These are phyloP conservation scores for Verticillium klebahnii DNA, from an alignment of 2,329 filamentous ascomycete species.

Conservation along the genomic window DNA sequence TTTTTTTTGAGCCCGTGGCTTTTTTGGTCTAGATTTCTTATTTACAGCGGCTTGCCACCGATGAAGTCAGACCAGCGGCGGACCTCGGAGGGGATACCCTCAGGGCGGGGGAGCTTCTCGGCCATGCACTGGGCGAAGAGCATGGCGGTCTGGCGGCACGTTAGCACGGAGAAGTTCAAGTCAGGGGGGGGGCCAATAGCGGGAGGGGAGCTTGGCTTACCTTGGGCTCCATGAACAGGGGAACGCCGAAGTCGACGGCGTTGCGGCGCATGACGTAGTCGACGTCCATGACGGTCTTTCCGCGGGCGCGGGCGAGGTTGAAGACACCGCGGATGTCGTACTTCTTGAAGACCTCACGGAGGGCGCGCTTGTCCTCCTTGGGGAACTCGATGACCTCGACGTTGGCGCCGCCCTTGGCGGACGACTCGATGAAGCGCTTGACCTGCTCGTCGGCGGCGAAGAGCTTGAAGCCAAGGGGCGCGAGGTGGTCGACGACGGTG, in stretches of 20 bases:
- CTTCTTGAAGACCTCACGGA: slow-evolving; percentile 94
- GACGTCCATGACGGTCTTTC: slow-evolving; percentile 79
- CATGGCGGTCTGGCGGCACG: slow-evolving; percentile 68
- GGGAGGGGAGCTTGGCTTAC: slow-evolving; percentile 44
- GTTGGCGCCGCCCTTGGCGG: slow-evolving; percentile 58
- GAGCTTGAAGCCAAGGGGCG: slow-evolving; percentile 90
- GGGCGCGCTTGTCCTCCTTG: slow-evolving; percentile 88
- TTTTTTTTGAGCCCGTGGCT: background rate
- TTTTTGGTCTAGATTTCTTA: background rate
- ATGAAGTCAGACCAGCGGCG: slow-evolving; percentile 95
- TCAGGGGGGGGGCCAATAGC: background rate
- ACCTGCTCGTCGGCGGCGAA: slow-evolving; percentile 78
- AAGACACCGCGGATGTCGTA: slow-evolving; percentile 95
- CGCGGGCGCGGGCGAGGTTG: slow-evolving; percentile 82
- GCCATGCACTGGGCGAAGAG: slow-evolving; percentile 97
- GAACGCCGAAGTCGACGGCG: slow-evolving; percentile 96
- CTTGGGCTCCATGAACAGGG: slow-evolving; percentile 97
- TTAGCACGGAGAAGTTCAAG: slow-evolving; percentile 22
- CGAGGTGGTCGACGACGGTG: slow-evolving; percentile 78
- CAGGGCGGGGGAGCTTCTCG: slow-evolving; percentile 84
- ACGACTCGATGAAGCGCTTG: slow-evolving; percentile 76
- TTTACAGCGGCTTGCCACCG: slow-evolving; percentile 74
- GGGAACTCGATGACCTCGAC: slow-evolving; percentile 97
- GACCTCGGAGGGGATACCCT: slow-evolving; percentile 88
- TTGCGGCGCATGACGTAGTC: slow-evolving; percentile 99